Evolutionary conservation across 2,329 filamentous ascomycete genomes (phyloP).

Genomic region (Phaeosphaeriaceae sp.): DNA sequence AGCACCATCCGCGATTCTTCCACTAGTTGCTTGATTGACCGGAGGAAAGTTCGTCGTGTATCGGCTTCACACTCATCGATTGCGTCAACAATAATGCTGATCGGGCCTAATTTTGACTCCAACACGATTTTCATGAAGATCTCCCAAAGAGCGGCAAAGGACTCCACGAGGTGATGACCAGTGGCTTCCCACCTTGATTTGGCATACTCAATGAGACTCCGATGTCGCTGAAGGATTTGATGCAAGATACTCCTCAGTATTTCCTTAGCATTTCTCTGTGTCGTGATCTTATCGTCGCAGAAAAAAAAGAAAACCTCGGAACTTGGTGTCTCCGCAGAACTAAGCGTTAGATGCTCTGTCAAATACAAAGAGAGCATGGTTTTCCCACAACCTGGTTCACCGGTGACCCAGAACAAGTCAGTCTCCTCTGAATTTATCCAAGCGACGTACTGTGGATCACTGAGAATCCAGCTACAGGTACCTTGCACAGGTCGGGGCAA

Average conservation of each 20-base stretch:
- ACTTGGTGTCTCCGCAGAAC: constrained; percentile 3
- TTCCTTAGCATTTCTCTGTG: constrained; percentile 44
- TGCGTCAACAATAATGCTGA: constrained; percentile 48
- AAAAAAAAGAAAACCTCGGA: constrained; percentile 41
- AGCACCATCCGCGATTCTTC: constrained; percentile 8
- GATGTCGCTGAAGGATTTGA: constrained; percentile 43
- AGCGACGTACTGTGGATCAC: constrained; percentile 33
- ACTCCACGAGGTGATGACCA: constrained; percentile 40
- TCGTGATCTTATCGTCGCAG: constrained; percentile 46
- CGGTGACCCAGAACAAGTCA: constrained; percentile 48
- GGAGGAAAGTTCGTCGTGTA: constrained; percentile 21
- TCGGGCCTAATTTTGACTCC: constrained; percentile 34
- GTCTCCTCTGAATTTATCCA: constrained; percentile 38
- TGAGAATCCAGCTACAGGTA: constrained; percentile 49
- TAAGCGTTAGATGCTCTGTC: constrained; percentile 34
- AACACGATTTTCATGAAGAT: constrained; percentile 42
- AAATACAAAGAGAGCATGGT: constrained; percentile 47
- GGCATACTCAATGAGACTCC: constrained; percentile 41
- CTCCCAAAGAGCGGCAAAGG: constrained; percentile 46
- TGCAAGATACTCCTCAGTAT: constrained; percentile 47
- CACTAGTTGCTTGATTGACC: constrained; percentile 16
- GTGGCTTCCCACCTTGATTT: constrained; percentile 39
- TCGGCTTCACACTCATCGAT: constrained; percentile 49
- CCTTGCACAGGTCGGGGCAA: constrained; percentile 41
- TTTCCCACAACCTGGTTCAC: constrained; percentile 49